Conservation (phyloP, 352 stramenopile species). For the Proteromonas lacertae region DNA sequence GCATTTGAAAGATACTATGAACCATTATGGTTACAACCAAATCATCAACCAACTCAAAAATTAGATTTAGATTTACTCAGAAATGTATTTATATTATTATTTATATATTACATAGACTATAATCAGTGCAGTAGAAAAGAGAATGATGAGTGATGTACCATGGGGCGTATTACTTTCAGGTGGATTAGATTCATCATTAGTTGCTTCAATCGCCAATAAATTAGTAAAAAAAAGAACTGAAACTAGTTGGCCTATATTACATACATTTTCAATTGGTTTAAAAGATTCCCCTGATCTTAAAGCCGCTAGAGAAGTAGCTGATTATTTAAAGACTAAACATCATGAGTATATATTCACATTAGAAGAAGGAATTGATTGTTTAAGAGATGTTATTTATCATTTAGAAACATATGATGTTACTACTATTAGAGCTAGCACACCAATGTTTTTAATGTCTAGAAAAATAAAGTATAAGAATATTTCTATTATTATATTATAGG, state of each 20-base stretch:
- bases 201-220: constrained; percentile 69
- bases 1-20: constrained; percentile 72
- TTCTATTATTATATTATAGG: too few species aligned
- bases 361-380: constrained; percentile 79
- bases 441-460: constrained; percentile 95
- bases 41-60: constrained; percentile 8
- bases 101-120: neutral
- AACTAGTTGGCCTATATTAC: constrained; percentile 42
- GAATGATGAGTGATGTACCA: constrained; percentile 94
- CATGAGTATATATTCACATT: constrained; percentile 94
- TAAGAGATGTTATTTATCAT: constrained; percentile 75
- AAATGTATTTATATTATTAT: too few species aligned
- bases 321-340: constrained; percentile 86
- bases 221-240: constrained; percentile 24
- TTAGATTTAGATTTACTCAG: neutral
- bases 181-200: constrained; percentile 82
- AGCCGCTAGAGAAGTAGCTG: constrained; percentile 68
- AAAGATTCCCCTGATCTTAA: constrained; percentile 66
- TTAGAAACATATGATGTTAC: constrained; percentile 93
- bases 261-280: constrained; percentile 90
- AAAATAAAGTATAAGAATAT: too few species aligned
- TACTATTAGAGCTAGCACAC: constrained; percentile 78
- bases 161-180: constrained; percentile 89
- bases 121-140: constrained; percentile 55
- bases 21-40: constrained; percentile 50